These are phyloP conservation scores for Cucumis melo DNA, from an alignment of 306 rosid species.

Conservation along the genomic window DNA sequence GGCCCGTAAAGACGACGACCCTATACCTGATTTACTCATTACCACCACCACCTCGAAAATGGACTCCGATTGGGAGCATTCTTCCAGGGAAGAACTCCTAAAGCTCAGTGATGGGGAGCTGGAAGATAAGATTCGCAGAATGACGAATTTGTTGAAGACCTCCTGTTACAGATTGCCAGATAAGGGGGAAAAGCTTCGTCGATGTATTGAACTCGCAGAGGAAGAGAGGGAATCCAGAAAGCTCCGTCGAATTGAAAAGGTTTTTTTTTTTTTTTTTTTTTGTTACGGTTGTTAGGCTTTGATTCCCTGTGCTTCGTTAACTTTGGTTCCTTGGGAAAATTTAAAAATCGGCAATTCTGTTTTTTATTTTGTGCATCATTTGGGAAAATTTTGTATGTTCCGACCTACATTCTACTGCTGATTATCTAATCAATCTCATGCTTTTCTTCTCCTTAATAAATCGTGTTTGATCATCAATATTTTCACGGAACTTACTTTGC, in stretches of 20 bases:
- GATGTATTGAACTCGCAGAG: conserved; percentile 9
- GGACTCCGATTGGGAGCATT: conserved; percentile 17
- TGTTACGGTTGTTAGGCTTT: neutral
- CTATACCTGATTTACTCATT: conserved; percentile 15
- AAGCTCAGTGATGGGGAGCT: conserved; percentile 21
- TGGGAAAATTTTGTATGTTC: neutral
- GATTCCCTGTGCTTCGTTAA: neutral
- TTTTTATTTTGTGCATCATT: neutral
- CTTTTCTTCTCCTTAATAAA: neutral
- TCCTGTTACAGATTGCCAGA: conserved; percentile 18
- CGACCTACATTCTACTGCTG: neutral
- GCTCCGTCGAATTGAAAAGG: conserved; percentile 13
- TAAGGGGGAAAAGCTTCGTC: conserved; percentile 35
- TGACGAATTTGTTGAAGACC: neutral
- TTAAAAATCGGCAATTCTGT: neutral
- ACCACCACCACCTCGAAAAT: neutral
- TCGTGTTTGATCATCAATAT: neutral
- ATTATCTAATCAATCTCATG: neutral
- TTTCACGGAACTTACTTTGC: neutral
- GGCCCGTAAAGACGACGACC: conserved; percentile 10
- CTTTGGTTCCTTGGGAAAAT: neutral
- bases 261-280: conserved; percentile 9
- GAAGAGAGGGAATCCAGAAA: conserved; percentile 36
- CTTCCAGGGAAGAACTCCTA: neutral
- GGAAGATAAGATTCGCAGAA: conserved; percentile 16